phyloP scores from a whole-genome alignment of 306 rosid genomes.

The Echinosophora koreensis region DNA sequence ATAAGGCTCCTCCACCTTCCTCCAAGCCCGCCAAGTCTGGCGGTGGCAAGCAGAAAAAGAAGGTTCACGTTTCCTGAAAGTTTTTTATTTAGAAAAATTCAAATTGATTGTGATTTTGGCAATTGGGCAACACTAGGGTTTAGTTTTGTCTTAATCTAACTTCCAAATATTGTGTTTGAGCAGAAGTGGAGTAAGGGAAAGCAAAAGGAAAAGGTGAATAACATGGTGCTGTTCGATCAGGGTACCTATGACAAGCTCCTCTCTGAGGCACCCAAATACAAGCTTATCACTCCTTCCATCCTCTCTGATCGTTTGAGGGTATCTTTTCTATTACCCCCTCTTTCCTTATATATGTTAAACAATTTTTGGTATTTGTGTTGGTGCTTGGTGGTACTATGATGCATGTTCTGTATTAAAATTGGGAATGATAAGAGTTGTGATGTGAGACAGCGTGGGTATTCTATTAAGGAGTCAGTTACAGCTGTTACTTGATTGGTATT shows the following conservation, averaged over 20 bases:
- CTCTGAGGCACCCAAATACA: slow-evolving; percentile 77
- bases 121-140: not conserved
- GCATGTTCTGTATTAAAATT: not conserved
- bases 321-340: not conserved
- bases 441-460: not conserved
- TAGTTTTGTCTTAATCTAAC: not conserved
- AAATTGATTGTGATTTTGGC: not conserved
- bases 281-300: slow-evolving; percentile 79
- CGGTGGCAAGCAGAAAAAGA: slow-evolving; percentile 88
- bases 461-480: not conserved
- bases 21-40: slow-evolving; percentile 82
- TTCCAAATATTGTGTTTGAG: not conserved
- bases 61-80: slow-evolving; percentile 46
- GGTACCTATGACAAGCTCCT: slow-evolving; percentile 73
- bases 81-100: too few relatives aligned
- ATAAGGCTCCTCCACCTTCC: slow-evolving; percentile 77
- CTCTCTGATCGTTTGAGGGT: slow-evolving; percentile 83
- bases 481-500: too few relatives aligned
- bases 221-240: slow-evolving; percentile 78
- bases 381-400: not conserved
- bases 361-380: not conserved
- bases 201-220: slow-evolving; percentile 90
- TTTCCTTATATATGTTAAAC: not conserved
- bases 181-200: slow-evolving; percentile 92
- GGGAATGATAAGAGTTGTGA: not conserved